Evolutionary conservation across 2,329 filamentous ascomycete genomes (phyloP), one percentile per base, ranked within the genome.

Genomic region (Stagonosporopsis chrysanthemi): DNA sequence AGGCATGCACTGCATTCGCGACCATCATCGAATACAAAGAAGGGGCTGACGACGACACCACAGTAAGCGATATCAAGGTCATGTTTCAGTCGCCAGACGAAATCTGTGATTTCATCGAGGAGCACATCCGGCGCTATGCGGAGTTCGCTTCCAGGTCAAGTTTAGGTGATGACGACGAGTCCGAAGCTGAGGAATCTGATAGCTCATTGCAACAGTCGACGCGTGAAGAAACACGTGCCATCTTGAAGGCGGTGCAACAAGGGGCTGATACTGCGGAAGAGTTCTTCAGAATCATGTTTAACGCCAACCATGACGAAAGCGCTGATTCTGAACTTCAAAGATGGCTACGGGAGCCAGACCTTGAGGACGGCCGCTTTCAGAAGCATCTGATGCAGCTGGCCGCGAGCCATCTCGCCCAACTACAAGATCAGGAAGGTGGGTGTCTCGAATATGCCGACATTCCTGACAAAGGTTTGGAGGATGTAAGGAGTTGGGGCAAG

Each of bases 211-310:
- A 6, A 9, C 17, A 2, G 15, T n/a, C 17, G 42, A 45, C 4
- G 29, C 15, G 42, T 38, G 23, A 43, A 17, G 28, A 26, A 19
- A 11, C 7, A 17, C 17, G 52, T 26, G 17, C 47, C 6, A 35
- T 56, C 1, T 33, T 43, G 3, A 51, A 41, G 6, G 17, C 9
- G 2, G 1, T 33, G 15, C 38, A 49, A 23, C 33, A 4, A 0
- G 31, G 38, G 8, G 56, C 52, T 3, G 40, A 17, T 15, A 63
- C 60, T 6, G 62, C 63, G 1, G 55, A 63, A 22, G 39, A 63
- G 0, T 64, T 60, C 11, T 63, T 66, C 33, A 17, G 39, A 1
- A 54, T 60, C 43, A 49, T 64, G 4, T 63, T 61, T 31, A 28
- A 59, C 23, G 51, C 52, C 8, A 3, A 24, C 5, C 14, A 2